Base-by-base conservation (phyloP, 441 rosid species). In the Macaranga tanarius region DNA sequence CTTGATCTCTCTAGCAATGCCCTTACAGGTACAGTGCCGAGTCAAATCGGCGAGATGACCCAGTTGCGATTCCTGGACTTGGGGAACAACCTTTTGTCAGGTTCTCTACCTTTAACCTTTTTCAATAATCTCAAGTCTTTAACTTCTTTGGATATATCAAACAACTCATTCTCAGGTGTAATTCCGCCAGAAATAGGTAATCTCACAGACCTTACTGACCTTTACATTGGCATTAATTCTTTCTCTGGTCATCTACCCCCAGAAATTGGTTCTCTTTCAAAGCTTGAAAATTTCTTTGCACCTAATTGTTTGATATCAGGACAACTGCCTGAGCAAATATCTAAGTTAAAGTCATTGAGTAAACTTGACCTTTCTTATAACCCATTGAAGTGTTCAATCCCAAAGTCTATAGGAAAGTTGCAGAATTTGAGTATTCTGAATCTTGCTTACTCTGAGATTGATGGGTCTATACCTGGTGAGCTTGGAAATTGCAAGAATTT, bases 351-450 rank as follows among this genome's bases (percentile, higher is more conserved):
- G 17, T 76, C 82, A 1, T 77, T 95, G 0, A 80, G 65, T 26
- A 84, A 85, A 40, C 90, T 92, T 3, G 97, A 92, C 79, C 89
- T 95, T 65, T 95, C 98, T 7, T 75, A 89, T 67, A 95, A 95
- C 80, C 98, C 96, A 7, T 80, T 95, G 80, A 87, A 78, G 71
- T 86, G 88, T 78, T 65, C 87, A 4, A 88, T 93, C 47, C 97
- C 99, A 0, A 86, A 73, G 58, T 80, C 77, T 5, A 73, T 91
- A 1, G 99, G 98, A 13, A 76, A 84, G 78, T 71, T 95, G 63
- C 54, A 80, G 69, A 90, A 81, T 28, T 71, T 95, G 74, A 83
- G 60, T 28, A 80, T 87, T 31, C 67, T 95, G 65, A 86, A 85
- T 52, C 87, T 92, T 15, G 89, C 83, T 31, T 86, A 86, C 51